phyloP scores from a whole-genome alignment of 495 filamentous ascomycete species.

The Daldinia decipiens region DNA sequence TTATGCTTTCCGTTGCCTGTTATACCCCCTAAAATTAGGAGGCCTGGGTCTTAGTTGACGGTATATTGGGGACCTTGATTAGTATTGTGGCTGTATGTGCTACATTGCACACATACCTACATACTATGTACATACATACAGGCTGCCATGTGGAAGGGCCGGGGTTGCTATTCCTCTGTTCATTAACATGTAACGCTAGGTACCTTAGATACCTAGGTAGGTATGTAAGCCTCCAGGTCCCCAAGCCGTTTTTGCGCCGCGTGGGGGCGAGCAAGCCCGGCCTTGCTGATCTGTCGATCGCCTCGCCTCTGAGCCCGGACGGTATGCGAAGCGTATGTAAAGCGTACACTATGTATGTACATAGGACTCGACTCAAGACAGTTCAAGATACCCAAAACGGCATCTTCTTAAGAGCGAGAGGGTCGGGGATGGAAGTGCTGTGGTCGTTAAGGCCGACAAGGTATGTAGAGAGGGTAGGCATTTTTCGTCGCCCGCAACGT shows the following conservation, averaged over 20 bases:
- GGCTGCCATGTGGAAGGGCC: slow-evolving; percentile 32
- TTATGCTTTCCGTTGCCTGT: slow-evolving; percentile 6
- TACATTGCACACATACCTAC: slow-evolving; percentile 37
- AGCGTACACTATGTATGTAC: no score
- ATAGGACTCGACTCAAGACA: not conserved
- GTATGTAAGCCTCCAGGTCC: not conserved
- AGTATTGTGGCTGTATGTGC: slow-evolving; percentile 8
- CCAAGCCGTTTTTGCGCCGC: slow-evolving; percentile 26
- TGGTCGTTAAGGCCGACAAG: slow-evolving; percentile 1
- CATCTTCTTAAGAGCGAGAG: not conserved
- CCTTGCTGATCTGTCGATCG: slow-evolving; percentile 14
- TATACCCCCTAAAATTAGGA: slow-evolving; percentile 36
- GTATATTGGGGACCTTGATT: slow-evolving; percentile 23
- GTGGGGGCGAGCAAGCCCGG: slow-evolving; percentile 22
- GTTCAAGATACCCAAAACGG: not conserved
- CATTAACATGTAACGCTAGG: not conserved
- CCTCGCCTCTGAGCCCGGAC: slow-evolving; percentile 26
- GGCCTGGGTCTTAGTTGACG: slow-evolving; percentile 35
- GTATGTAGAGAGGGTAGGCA: not conserved
- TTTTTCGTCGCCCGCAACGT: slow-evolving; percentile 8
- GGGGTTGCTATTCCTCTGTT: slow-evolving; percentile 14
- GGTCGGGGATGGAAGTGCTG: no score
- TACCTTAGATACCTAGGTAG: no score
- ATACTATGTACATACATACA: slow-evolving; percentile 7
- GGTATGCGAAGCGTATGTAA: not conserved